These are phyloP conservation scores for Pilobolus umbonatus DNA, from an alignment of 192 early-diverging fungal genomes.

Conservation along the genomic window DNA sequence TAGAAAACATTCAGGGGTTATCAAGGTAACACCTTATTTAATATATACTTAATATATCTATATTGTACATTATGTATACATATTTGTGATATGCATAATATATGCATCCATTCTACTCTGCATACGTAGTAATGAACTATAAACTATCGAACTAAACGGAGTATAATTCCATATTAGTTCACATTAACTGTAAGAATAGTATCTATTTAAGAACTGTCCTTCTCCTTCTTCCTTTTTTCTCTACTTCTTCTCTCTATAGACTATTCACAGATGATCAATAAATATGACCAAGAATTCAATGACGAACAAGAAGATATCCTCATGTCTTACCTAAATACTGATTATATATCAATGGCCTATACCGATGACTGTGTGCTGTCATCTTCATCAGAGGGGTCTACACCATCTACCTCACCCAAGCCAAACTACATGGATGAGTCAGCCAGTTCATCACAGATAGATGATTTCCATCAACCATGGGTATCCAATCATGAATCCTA, in stretches of 20 bases:
- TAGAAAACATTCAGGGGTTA: too few relatives aligned
- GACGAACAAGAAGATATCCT: constrained; percentile 31
- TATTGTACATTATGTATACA: too few relatives aligned
- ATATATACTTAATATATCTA: too few relatives aligned
- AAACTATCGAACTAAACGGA: too few relatives aligned
- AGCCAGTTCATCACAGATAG: neutral
- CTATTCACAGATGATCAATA: neutral
- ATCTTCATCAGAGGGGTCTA: neutral
- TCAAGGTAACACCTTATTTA: too few relatives aligned
- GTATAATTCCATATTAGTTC: neutral
- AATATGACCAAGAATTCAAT: neutral
- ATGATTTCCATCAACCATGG: neutral
- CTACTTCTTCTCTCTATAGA: neutral
- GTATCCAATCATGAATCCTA: neutral
- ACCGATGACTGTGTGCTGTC: too few relatives aligned
- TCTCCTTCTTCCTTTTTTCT: neutral
- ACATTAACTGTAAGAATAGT: neutral
- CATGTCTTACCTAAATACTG: constrained; percentile 28
- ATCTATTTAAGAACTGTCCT: neutral
- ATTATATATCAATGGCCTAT: constrained; percentile 16
- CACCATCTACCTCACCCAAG: neutral
- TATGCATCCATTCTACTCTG: too few relatives aligned
- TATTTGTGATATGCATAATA: too few relatives aligned
- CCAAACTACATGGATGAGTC: neutral
- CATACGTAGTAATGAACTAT: too few relatives aligned